phyloP scores from a whole-genome alignment of 441 rosid genomes.

The Lagerstroemia fauriei region DNA sequence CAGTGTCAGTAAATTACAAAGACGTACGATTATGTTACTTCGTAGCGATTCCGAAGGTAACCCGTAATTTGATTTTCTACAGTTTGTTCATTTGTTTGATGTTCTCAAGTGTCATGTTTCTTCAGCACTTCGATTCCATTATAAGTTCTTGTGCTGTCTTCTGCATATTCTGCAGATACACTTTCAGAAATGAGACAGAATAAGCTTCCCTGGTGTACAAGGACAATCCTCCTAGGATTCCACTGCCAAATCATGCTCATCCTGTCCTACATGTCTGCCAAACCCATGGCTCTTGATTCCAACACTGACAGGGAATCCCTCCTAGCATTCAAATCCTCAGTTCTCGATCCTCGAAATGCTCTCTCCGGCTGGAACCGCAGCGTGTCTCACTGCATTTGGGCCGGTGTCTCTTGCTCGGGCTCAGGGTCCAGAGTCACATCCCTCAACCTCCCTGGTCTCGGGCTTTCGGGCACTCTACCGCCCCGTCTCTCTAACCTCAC shows the following conservation, averaged over 20 bases:
- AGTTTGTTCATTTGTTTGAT: too few relatives aligned
- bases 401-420: constrained; percentile 26
- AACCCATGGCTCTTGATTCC: constrained; percentile 21
- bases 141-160: background rate
- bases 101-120: too few relatives aligned
- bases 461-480: constrained; percentile 23
- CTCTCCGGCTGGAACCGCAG: constrained; percentile 29
- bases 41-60: too few relatives aligned
- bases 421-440: constrained; percentile 14
- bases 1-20: too few relatives aligned
- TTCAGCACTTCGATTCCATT: background rate
- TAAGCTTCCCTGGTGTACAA: background rate
- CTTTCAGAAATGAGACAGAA: background rate
- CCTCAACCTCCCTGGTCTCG: constrained; percentile 11
- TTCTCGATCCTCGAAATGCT: constrained; percentile 28
- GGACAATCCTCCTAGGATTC: background rate
- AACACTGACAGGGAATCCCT: constrained; percentile 29
- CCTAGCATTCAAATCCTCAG: constrained; percentile 18
- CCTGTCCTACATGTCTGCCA: background rate
- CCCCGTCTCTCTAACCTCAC: constrained; percentile 26
- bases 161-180: background rate
- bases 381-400: constrained; percentile 35
- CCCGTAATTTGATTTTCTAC: too few relatives aligned
- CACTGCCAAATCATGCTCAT: constrained; percentile 1
- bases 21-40: too few relatives aligned